Evolutionary conservation across 768 basidiomycete genomes (phyloP).

Genomic region (Tremella fuciformis): DNA sequence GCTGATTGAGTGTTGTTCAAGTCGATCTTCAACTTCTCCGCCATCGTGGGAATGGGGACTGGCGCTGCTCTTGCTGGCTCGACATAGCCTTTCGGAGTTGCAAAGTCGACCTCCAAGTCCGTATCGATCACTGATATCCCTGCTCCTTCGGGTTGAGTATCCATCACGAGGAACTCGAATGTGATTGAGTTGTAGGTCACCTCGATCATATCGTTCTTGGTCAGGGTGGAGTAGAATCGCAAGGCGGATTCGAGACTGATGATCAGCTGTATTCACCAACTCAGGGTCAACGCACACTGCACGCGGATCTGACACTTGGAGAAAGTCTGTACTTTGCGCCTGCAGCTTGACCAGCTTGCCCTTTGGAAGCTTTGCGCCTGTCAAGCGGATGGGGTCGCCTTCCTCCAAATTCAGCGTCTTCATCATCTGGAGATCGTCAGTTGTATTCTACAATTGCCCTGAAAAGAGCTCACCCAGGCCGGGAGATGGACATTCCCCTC

Average conservation of each 20-base stretch:
- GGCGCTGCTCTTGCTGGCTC: conserved; percentile 87
- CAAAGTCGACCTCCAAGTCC: conserved; percentile 98
- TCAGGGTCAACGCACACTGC: conserved; percentile 70
- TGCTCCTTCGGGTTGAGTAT: conserved; percentile 71
- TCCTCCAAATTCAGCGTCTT: conserved; percentile 87
- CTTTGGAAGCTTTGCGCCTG: conserved; percentile 80
- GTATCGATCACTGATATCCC: conserved; percentile 91
- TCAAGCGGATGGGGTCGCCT: conserved; percentile 91
- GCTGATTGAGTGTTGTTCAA: conserved; percentile 57
- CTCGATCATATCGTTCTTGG: conserved; percentile 95
- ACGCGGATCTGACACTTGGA: conserved; percentile 95
- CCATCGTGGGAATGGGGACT: conserved; percentile 83
- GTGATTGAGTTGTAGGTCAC: conserved; percentile 94
- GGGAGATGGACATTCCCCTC: conserved; percentile 94
- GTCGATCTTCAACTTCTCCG: conserved; percentile 93
- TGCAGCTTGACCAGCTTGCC: conserved; percentile 96
- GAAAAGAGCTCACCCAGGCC: conserved; percentile 71
- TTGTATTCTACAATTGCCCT: neutral
- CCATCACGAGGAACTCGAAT: conserved; percentile 95
- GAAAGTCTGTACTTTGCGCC: conserved; percentile 88
- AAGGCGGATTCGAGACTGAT: conserved; percentile 87
- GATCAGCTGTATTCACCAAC: neutral
- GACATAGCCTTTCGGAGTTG: conserved; percentile 75
- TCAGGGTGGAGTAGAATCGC: conserved; percentile 84
- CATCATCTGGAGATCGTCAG: conserved; percentile 69